phyloP scores from a whole-genome alignment of 176 grass and related monocot species.

The Neostapfia colusana region DNA sequence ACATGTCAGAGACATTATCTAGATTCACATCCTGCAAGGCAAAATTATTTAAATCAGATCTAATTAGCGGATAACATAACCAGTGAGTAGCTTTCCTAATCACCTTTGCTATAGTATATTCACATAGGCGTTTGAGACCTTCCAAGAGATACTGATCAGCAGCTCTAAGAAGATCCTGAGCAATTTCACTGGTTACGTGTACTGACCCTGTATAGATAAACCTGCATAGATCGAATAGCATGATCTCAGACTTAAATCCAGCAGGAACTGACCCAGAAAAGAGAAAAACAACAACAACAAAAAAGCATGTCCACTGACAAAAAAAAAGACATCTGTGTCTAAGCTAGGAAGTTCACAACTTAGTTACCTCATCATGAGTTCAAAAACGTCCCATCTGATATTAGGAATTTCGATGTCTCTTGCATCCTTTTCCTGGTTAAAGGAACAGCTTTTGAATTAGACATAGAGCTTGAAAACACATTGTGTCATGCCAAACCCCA shows the following conservation, averaged over 20 bases:
- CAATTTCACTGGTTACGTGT: slow-evolving; percentile 70
- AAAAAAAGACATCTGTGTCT: background rate
- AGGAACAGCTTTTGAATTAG: slow-evolving; percentile 27
- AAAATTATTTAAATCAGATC: slow-evolving; percentile 38
- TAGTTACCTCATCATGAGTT: slow-evolving; percentile 96
- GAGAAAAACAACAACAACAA: background rate
- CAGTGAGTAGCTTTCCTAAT: slow-evolving; percentile 29
- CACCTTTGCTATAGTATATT: slow-evolving; percentile 95
- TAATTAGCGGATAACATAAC: slow-evolving; percentile 17
- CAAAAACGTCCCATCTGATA: slow-evolving; percentile 90
- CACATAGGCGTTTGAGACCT: slow-evolving; percentile 90
- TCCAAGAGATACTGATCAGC: slow-evolving; percentile 98
- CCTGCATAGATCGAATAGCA: slow-evolving; percentile 55
- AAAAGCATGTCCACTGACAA: no score
- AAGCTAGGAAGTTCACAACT: background rate
- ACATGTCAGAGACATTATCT: slow-evolving; percentile 89
- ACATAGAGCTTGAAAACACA: slow-evolving; percentile 8
- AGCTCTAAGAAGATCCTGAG: slow-evolving; percentile 95
- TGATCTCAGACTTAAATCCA: slow-evolving; percentile 30
- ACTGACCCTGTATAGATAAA: slow-evolving; percentile 98
- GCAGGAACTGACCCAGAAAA: slow-evolving; percentile 17
- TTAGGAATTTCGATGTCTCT: slow-evolving; percentile 99
- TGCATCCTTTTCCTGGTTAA: slow-evolving; percentile 92
- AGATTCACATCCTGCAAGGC: slow-evolving; percentile 81
- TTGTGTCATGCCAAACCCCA: slow-evolving; percentile 32